Evolutionary conservation across 192 early-diverging fungal genomes (phyloP).

Genomic region (Dispira simplex): DNA sequence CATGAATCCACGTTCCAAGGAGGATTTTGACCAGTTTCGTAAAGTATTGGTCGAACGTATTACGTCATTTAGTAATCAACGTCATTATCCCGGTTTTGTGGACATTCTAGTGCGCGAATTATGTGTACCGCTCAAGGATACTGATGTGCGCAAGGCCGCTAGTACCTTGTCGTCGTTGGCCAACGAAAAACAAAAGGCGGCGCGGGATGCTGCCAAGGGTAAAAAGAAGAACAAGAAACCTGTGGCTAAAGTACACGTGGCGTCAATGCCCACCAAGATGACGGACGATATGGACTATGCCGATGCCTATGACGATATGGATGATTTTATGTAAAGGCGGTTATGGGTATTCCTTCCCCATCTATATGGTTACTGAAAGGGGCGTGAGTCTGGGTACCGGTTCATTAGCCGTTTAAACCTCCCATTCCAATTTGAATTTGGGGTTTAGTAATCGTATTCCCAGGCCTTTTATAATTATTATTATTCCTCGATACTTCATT

Average conservation of each 20-base stretch:
- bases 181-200: conserved; percentile 56
- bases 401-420: no score
- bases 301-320: conserved; percentile 31
- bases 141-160: conserved; percentile 43
- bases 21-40: conserved; percentile 47
- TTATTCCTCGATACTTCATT: no score
- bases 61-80: conserved; percentile 31
- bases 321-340: conserved; percentile 37
- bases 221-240: conserved; percentile 52
- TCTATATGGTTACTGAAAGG: no score
- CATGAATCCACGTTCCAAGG: conserved; percentile 44
- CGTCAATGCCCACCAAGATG: conserved; percentile 16
- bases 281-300: conserved; percentile 32
- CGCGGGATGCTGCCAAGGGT: conserved; percentile 41
- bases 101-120: conserved; percentile 50
- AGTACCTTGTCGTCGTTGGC: conserved; percentile 45
- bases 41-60: conserved; percentile 42
- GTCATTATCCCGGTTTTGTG: conserved; percentile 37
- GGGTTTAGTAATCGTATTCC: no score
- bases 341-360: no score
- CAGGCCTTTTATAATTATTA: no score
- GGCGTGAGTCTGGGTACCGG: no score
- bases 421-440: no score
- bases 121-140: conserved; percentile 37
- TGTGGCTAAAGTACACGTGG: conserved; percentile 13